Evolutionary conservation across 345 rosid genomes (phyloP).

Genomic region (Salix udensis): DNA sequence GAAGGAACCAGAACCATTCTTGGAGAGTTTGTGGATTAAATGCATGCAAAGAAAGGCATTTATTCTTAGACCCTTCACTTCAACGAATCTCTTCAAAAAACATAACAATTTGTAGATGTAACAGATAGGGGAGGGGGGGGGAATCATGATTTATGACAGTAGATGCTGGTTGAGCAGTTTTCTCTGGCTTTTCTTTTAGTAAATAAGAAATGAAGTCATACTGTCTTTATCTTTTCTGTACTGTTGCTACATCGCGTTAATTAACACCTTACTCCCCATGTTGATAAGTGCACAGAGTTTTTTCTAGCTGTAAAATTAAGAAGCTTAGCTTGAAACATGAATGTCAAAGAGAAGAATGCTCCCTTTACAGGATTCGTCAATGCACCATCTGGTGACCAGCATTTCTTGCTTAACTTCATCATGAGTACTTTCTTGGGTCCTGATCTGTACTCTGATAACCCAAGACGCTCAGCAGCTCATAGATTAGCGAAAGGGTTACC

Average conservation of each 20-base stretch:
- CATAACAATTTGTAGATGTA: background rate
- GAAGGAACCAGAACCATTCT: background rate
- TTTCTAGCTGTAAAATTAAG: background rate
- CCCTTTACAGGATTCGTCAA: slow-evolving; percentile 7
- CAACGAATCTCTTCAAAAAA: background rate
- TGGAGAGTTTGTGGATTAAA: background rate
- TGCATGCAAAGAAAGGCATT: background rate
- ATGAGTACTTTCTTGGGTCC: slow-evolving; percentile 64
- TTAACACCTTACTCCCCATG: background rate
- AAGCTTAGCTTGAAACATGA: slow-evolving; percentile 16
- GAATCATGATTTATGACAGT: background rate
- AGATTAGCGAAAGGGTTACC: slow-evolving; percentile 42
- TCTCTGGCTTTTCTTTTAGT: background rate
- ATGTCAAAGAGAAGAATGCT: slow-evolving; percentile 17
- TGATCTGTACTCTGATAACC: slow-evolving; percentile 58
- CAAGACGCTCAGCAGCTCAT: slow-evolving; percentile 51
- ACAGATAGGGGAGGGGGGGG: background rate
- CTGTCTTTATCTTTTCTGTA: background rate
- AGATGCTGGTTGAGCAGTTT: background rate
- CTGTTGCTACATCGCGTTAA: background rate
- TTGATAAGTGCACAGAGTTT: background rate
- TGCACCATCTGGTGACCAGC: slow-evolving; percentile 31
- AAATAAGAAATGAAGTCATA: background rate
- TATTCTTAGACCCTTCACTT: background rate
- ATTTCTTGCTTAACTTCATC: slow-evolving; percentile 52